Evolutionary conservation across 768 basidiomycete species (phyloP).

Genomic region (Tulasnella calospora): DNA sequence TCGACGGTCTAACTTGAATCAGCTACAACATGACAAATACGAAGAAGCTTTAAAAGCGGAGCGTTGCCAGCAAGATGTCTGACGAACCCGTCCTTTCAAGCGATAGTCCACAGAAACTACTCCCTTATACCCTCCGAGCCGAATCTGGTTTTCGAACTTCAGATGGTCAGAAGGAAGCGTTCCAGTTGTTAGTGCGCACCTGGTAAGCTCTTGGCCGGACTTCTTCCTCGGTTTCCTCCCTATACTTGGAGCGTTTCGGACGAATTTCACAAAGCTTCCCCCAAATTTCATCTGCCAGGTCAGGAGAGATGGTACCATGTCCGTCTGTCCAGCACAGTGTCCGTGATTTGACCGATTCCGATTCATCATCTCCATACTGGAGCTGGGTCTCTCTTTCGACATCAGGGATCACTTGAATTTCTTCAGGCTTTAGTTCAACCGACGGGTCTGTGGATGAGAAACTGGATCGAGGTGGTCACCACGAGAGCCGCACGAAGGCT

Average conservation of each 20-base stretch:
- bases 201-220: slow-evolving; percentile 46
- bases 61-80: neutral
- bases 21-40: slow-evolving; percentile 32
- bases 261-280: slow-evolving; percentile 31
- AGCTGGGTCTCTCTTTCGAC: slow-evolving; percentile 37
- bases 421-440: slow-evolving; percentile 47
- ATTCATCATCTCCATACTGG: neutral
- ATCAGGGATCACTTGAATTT: slow-evolving; percentile 65
- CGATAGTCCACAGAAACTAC: slow-evolving; percentile 61
- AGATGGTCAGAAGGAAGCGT: neutral
- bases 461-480: neutral
- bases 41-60: neutral
- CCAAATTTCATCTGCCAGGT: slow-evolving; percentile 59
- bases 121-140: slow-evolving; percentile 80
- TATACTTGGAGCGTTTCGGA: neutral
- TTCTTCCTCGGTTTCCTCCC: slow-evolving; percentile 33
- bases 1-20: slow-evolving; percentile 66
- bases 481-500: neutral
- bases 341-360: neutral
- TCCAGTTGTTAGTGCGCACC: neutral
- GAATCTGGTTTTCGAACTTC: slow-evolving; percentile 42
- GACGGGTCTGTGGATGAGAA: slow-evolving; percentile 75
- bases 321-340: slow-evolving; percentile 61
- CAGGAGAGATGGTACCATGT: slow-evolving; percentile 67
- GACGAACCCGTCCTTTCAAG: slow-evolving; percentile 37